Evolutionary conservation across 2,329 filamentous ascomycete genomes (phyloP).

Genomic region (Teratosphaeria destructans): DNA sequence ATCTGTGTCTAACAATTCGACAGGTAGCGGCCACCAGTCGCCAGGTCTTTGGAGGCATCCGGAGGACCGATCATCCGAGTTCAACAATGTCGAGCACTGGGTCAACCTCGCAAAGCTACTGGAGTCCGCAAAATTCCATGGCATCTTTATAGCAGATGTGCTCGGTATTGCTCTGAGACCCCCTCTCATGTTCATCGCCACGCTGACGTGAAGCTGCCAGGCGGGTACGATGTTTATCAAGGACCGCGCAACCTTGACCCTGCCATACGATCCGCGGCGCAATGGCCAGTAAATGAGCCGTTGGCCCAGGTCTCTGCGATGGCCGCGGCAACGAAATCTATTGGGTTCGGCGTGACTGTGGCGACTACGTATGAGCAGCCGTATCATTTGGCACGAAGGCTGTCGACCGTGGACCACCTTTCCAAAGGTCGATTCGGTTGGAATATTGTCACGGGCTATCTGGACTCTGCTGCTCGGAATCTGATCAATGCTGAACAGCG

Average conservation of each 20-base stretch:
- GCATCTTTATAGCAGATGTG: conserved; percentile 58
- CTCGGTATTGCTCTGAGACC: conserved; percentile 29
- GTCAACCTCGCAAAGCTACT: conserved; percentile 49
- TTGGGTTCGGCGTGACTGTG: conserved; percentile 53
- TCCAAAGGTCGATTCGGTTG: conserved; percentile 52
- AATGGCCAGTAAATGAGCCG: conserved; percentile 61
- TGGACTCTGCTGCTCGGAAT: conserved; percentile 52
- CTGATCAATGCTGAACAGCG: conserved; percentile 45
- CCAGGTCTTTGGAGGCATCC: conserved; percentile 55
- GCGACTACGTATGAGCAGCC: conserved; percentile 54
- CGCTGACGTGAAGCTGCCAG: neutral
- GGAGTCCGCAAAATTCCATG: conserved; percentile 53
- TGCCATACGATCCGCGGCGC: conserved; percentile 51
- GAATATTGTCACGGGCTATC: conserved; percentile 57
- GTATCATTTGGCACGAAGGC: conserved; percentile 51
- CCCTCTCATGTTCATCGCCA: neutral
- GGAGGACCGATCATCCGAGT: conserved; percentile 50
- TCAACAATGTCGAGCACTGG: conserved; percentile 53
- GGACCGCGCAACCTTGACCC: conserved; percentile 50
- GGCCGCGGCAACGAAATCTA: conserved; percentile 53
- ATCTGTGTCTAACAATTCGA: neutral
- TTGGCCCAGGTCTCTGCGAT: conserved; percentile 55
- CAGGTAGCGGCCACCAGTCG: conserved; percentile 42
- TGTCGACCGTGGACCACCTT: conserved; percentile 53
- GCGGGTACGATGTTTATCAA: conserved; percentile 59